Conservation (phyloP, 768 basidiomycete species). For the Scleroderma bovista region DNA sequence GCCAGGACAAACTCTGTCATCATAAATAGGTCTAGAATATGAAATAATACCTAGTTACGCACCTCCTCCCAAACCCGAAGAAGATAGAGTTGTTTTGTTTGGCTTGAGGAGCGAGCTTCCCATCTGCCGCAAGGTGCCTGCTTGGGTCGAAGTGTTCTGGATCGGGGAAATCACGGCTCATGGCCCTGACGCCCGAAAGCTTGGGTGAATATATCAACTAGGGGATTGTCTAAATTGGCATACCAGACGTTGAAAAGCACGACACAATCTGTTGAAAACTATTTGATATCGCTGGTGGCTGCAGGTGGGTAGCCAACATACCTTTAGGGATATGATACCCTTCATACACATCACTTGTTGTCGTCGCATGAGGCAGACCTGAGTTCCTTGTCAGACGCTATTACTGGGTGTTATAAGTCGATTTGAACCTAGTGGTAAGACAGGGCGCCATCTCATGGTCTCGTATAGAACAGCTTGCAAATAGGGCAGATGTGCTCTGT, state of each 20-base stretch:
- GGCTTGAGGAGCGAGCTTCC: not conserved
- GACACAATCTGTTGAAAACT: not conserved
- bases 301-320: not conserved
- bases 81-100: not conserved
- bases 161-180: not conserved
- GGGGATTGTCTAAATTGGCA: not conserved
- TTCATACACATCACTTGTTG: constrained; percentile 10
- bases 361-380: not conserved
- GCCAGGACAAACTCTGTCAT: not conserved
- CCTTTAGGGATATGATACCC: constrained; percentile 18
- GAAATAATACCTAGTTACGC: not conserved
- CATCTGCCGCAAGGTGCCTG: not conserved
- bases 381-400: not conserved
- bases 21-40: not conserved
- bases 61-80: constrained; percentile 4
- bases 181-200: not conserved
- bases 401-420: not conserved
- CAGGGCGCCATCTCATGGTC: constrained; percentile 29
- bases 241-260: constrained; percentile 1
- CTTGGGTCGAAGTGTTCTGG: not conserved
- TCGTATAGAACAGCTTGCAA: constrained; percentile 26
- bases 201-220: no score
- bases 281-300: not conserved
- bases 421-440: constrained; percentile 25
- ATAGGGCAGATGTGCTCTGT: constrained; percentile 21